Evolutionary conservation across 2,329 filamentous ascomycete genomes (phyloP), one percentile per base, ranked within the genome.

Genomic region (Metarhizium rileyi): DNA sequence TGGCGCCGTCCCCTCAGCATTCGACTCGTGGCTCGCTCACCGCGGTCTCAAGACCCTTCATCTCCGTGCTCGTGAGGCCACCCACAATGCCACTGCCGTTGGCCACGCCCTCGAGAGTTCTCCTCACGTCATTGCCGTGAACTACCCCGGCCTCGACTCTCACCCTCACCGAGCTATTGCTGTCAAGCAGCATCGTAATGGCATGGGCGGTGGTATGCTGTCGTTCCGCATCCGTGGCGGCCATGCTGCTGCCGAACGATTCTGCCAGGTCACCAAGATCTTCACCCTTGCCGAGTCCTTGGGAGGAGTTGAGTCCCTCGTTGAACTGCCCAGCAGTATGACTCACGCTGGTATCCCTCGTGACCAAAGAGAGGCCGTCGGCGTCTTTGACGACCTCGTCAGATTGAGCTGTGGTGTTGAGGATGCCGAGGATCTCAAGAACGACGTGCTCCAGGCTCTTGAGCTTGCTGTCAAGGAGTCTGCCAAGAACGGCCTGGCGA

Each of bases 1-100:
- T 58, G 93, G 93, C 55, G 91, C 91, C 53, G 86, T 98, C 4
- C 93, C 93, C 47, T 94, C 88, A 1, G 79, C 93, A 38, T 98
- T 98, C 64, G 93, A 98, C 76, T 90, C 85, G 72, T 98, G 93
- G 93, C 87, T 98, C 55, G 93, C 93, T 46, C 93, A 98, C 73
- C 85, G 93, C 56, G 93, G 93, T 58, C 79, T 96, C 59, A 98
- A 98, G 78, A 98, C 93, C 4, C 80, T 98, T 40, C 93, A 98
- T 70, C 78, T 98, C 44, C 87, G 93, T 60, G 91, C 88, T 9
- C 82, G 86, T 55, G 89, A 95, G 68, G 89, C 91, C 18, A 86
- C 79, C 56, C 76, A 72, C 59, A 97, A 97, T 69, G 93, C 91
- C 9, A 81, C 81, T 7, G 74, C 80, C 44, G 81, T 98, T 25